A percentile compares a stretch with the other conserved stretches of the same genome.
These are phyloP conservation scores for Cucumis sativus DNA, from an alignment of 306 rosid species.

Conservation along the genomic window Cucumber_9930_V3 NC_026660.2:12037501-12038000, in stretches of 20 bases:
- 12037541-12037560: not conserved
- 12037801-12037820: not conserved
- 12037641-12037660: not conserved
- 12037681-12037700: not conserved
- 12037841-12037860: not conserved
- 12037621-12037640: not conserved
- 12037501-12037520: not conserved
- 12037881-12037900: constrained; percentile 41
- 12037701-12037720: not conserved
- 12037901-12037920: constrained; percentile 91
- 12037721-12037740: not conserved
- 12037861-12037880: not conserved
- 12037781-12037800: not conserved
- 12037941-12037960: constrained; percentile 97
- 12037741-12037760: not conserved
- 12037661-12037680: not conserved
- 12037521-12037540: not conserved
- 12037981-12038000: constrained; percentile 81
- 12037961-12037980: constrained; percentile 97
- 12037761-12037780: not conserved
- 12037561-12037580: not conserved
- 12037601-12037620: not conserved
- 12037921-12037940: constrained; percentile 90
- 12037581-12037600: not conserved
- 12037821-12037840: not conserved